Evolutionary conservation across 768 basidiomycete species (phyloP), one percentile per base, ranked within the genome.

Genomic region (Erythrobasidium yunnanense): DNA sequence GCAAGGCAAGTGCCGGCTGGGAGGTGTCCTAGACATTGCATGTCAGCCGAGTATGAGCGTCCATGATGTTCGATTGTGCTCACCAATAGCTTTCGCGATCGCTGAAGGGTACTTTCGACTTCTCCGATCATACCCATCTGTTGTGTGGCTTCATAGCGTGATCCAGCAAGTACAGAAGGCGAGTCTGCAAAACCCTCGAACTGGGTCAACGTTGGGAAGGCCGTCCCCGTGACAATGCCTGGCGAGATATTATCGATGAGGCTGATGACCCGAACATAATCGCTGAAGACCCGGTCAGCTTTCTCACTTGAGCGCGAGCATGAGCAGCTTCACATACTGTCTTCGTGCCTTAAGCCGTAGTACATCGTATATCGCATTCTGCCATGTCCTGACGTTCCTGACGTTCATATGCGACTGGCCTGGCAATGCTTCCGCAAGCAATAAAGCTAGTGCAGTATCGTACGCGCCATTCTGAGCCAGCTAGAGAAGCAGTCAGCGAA

Each of bases 121-220:
- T 50, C 49, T 7, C 60, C 49, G n/a, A 63, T 25, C 49, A 51
- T 22, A 32, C 60, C 60, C 3, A 49, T 50, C 46, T 49, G 49
- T 25, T 13, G 11, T 13, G 8, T 8, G 22, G 49, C 8, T 25
- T 51, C 49, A 25, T 13, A 25, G 25, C 25, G 7, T 51, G 49
- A 8, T 11, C 49, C 49, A 13, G 49, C 49, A 8, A 23, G 7
- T 25, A 18, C 13, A 8, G 11, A 13, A 8, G 49, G 49, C 8
- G 22, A 8, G 11, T 11, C 38, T n/a, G n/a, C n/a, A n/a, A n/a
- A n/a, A n/a, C n/a, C n/a, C n/a, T n/a, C n/a, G n/a, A n/a, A n/a
- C n/a, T n/a, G n/a, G n/a, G n/a, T n/a, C n/a, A n/a, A n/a, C n/a
- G n/a, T n/a, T n/a, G n/a, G n/a, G n/a, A 60, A 60, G 45, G 25